Conservation (phyloP, 371 early-diverging fungal genomes). For the Mucor ambiguus region DNA sequence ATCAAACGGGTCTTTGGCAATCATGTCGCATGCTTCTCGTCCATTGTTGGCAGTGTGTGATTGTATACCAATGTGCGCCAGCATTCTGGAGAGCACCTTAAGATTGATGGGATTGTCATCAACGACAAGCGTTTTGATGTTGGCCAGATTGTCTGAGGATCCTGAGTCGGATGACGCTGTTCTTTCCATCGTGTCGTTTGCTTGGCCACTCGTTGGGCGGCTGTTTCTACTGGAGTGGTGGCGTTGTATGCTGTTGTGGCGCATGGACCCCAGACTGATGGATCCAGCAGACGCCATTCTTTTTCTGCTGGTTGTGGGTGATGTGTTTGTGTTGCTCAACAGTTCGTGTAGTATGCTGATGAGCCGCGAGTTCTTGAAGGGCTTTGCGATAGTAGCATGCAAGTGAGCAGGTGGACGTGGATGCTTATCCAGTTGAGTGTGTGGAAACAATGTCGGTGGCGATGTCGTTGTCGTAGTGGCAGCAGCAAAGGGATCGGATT, state of each 20-base stretch:
- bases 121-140: constrained; percentile 43
- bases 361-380: constrained; percentile 17
- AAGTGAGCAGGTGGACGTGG: neutral
- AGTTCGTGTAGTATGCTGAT: constrained; percentile 13
- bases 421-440: no score
- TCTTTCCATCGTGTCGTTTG: no score
- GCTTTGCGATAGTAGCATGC: constrained; percentile 10
- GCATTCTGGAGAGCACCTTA: constrained; percentile 50
- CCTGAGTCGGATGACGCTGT: neutral
- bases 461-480: no score
- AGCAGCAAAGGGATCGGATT: neutral
- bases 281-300: neutral
- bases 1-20: constrained; percentile 34
- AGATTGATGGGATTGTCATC: constrained; percentile 61
- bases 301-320: neutral
- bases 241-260: neutral
- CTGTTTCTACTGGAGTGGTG: neutral
- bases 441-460: neutral
- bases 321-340: neutral
- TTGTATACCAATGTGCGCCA: constrained; percentile 22
- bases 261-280: neutral
- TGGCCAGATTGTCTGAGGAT: neutral
- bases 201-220: no score
- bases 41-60: constrained; percentile 43
- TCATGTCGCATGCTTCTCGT: constrained; percentile 41